Evolutionary conservation across 495 filamentous ascomycete species (phyloP), one percentile per base, ranked within the genome.

Genomic region (Corynascus novoguineensis): DNA sequence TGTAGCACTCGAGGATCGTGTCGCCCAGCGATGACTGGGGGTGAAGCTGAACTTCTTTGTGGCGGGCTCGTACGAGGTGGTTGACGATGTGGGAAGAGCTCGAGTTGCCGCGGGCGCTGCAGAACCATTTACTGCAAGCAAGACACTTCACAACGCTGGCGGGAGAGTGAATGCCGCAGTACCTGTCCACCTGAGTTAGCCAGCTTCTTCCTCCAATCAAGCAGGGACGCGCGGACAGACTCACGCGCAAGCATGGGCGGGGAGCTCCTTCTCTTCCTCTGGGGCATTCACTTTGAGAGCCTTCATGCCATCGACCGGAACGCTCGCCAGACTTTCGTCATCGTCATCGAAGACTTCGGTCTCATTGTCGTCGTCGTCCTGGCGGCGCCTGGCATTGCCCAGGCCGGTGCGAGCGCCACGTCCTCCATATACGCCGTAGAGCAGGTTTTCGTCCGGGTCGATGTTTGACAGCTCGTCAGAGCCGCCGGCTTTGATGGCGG

Each of bases 21-120:
- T 99, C 93, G 44, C 93, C 93, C 28, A 99, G 86, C n/a, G 91
- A 86, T 14, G 95, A 97, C 62, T 83, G 83, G 1, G 95, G 91
- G 71, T 99, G 93, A 32, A 99, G 82, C 64, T 96, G 93, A 19
- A 99, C 93, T 76, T 99, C 93, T 79, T 97, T 97, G 73, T 99
- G 93, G 40, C 93, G 86, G 58, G 95, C 95, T 53, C 93, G 88
- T 48, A 99, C 93, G 29, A 99, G 84, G 67, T 99, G 93, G 69
- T 97, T 97, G 75, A 99, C 88, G 60, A 99, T 97, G 64, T 99
- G 93, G 6, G 93, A 96, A 17, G 92, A 96, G 37, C 88, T 95
- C 34, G 91, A 90, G 70, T 97, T 99, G 52, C 93, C 92, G 69
- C 92, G 87, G 48, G 93, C 91, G 69, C 93, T 97, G 75, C 93